Evolutionary conservation across 2,329 filamentous ascomycete genomes (phyloP), one percentile per base, ranked within the genome.

Genomic region (Bipolaris gigantea): DNA sequence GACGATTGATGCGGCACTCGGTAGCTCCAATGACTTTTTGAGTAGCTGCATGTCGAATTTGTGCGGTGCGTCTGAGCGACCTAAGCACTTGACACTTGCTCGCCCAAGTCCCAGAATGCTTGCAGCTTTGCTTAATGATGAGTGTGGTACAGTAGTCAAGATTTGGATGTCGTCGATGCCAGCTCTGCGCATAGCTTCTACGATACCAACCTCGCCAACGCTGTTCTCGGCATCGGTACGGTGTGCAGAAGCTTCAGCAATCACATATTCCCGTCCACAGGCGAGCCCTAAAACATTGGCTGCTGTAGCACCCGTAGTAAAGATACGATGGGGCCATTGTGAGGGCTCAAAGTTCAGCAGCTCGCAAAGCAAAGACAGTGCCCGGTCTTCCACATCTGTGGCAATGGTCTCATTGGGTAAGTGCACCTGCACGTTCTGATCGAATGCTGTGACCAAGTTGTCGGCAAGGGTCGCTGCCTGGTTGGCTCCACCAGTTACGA

Each of bases 381-480:
- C 85, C 13, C 81, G 80, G 58, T 88, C 85, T 73, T 97, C 92
- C 9, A 97, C 82, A 21, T 86, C 83, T 0, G 91, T 95, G 18
- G 85, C 83, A 27, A 92, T 81, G 0, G 86, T 89, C 72, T 96
- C 89, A 18, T 80, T 77, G 0, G 90, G 87, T 1, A 96, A 79
- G 71, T 97, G 92, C 0, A 96, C 89, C 53, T 87, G 83, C 4
- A 92, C 86, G 72, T 92, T 96, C 71, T 96, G 90, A 70, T 97
- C 92, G 56, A 88, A 83, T 8, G 84, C 82, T 5, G 87, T 87
- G 56, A 93, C 91, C n/a, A 96, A 76, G 60, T 91, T 89, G 72
- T 97, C 93, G 1, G 91, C 92, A 49, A 90, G 83, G 62, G 88
- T 82, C 30, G 92, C 92, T 21, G 91, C 85, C 5, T 91, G 90